Conservation (phyloP, 768 basidiomycete genomes). For the Mrakia blollopis region DNA sequence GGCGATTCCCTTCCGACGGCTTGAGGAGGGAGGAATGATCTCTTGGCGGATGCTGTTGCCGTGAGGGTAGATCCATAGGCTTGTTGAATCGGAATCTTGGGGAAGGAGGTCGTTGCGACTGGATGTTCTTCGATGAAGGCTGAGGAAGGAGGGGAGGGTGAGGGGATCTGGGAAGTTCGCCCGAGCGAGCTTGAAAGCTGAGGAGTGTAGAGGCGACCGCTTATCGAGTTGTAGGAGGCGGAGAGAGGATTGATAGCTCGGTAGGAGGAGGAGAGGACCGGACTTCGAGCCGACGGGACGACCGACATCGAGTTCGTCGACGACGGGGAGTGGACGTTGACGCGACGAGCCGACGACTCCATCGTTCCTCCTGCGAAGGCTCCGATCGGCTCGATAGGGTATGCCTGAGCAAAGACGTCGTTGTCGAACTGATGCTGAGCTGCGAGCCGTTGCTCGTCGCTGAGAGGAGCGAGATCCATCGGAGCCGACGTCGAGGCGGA, state of each 20-base stretch:
- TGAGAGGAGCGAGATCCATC: not conserved
- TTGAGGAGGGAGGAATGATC: not conserved
- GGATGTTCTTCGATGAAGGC: not conserved
- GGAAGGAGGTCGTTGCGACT: not conserved
- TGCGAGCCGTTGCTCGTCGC: not conserved
- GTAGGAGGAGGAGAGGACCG: slow-evolving; percentile 10
- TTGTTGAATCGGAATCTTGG: slow-evolving; percentile 13
- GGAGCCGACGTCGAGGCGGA: slow-evolving; percentile 17
- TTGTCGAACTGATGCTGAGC: slow-evolving; percentile 10
- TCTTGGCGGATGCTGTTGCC: not conserved
- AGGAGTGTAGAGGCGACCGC: not conserved
- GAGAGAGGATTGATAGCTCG: not conserved
- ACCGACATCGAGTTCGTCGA: slow-evolving; percentile 10
- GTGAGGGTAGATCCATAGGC: slow-evolving; percentile 1
- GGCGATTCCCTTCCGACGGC: not conserved
- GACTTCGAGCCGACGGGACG: not conserved
- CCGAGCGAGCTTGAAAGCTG: slow-evolving; percentile 21
- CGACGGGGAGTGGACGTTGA: not conserved
- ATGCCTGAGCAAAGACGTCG: slow-evolving; percentile 9
- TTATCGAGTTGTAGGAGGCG: slow-evolving; percentile 17
- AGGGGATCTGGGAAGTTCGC: slow-evolving; percentile 1
- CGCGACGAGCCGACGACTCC: slow-evolving; percentile 18
- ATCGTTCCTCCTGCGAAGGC: slow-evolving; percentile 11
- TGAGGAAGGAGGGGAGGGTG: not conserved
- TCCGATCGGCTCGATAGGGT: slow-evolving; percentile 10